These are phyloP conservation scores for Periconia sp. DNA, from an alignment of 2,329 filamentous ascomycete species.

Conservation along the genomic window DNA sequence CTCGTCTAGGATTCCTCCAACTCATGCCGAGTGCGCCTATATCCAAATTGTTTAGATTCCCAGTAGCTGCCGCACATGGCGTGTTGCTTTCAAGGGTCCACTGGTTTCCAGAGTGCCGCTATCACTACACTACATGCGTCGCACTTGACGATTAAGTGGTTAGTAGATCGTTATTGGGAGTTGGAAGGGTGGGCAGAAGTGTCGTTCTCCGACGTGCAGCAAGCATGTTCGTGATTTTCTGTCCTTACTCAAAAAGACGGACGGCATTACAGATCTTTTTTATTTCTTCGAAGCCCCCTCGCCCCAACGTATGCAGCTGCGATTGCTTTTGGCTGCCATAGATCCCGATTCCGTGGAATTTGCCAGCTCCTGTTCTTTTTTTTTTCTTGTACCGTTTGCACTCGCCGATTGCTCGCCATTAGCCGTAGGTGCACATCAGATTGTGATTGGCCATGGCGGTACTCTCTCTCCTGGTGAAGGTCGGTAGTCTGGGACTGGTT, in stretches of 20 bases:
- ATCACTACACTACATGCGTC: neutral
- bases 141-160: neutral
- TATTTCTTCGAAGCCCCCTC: neutral
- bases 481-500: constrained; percentile 14
- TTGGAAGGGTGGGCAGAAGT: neutral
- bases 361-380: neutral
- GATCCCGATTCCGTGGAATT: neutral
- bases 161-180: neutral
- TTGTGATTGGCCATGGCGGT: constrained; percentile 13
- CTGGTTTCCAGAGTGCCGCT: neutral
- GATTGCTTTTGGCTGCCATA: neutral
- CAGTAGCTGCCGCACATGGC: neutral
- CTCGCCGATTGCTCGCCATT: neutral
- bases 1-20: too few species aligned
- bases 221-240: neutral
- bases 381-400: neutral
- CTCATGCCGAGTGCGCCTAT: neutral
- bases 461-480: constrained; percentile 15
- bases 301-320: neutral
- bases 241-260: neutral
- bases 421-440: constrained; percentile 6
- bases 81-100: neutral
- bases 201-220: neutral
- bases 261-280: neutral
- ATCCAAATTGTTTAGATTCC: neutral